A percentile compares a stretch with the other conserved stretches of the same genome.
phyloP scores from a whole-genome alignment of 23 red algal genomes.

The Cyanidioschyzon merolae region DNA sequence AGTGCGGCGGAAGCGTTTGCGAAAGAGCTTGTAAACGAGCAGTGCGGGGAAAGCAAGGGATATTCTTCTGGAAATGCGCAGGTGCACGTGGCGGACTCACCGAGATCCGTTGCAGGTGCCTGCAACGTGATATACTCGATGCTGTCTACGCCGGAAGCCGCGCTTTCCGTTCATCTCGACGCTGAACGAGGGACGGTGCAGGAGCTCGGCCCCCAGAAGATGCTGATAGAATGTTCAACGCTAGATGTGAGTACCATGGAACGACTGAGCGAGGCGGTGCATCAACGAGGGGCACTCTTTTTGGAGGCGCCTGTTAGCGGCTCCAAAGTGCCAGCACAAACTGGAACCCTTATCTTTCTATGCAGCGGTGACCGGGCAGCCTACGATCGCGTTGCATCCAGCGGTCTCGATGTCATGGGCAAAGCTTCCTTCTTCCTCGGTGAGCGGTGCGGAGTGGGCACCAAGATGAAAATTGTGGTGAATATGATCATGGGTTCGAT shows the following conservation, averaged over 20 bases:
- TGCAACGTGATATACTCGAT: constrained; percentile 51
- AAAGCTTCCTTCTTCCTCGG: constrained; percentile 61
- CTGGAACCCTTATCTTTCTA: constrained; percentile 57
- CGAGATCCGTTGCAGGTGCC: constrained; percentile 32
- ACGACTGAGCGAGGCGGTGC: constrained; percentile 22
- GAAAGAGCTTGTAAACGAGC: constrained; percentile 16
- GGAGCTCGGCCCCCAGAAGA: constrained; percentile 42
- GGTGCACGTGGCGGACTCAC: constrained; percentile 16
- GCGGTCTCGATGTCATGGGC: constrained; percentile 47
- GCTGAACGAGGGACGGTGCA: constrained; percentile 19
- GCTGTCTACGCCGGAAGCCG: constrained; percentile 63
- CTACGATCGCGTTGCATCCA: constrained; percentile 24
- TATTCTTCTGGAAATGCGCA: background rate
- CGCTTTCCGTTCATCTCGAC: constrained; percentile 29
- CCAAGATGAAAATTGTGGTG: constrained; percentile 84
- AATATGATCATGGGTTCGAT: constrained; percentile 79
- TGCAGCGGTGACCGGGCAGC: constrained; percentile 41
- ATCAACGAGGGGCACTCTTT: constrained; percentile 36
- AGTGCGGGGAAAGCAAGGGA: background rate
- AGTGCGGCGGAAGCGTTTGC: constrained; percentile 40
- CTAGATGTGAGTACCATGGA: constrained; percentile 38
- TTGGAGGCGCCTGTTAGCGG: constrained; percentile 78
- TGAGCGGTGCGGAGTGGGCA: constrained; percentile 37
- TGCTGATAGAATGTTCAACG: constrained; percentile 74
- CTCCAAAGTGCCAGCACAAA: constrained; percentile 64